Evolutionary conservation across 768 basidiomycete genomes (phyloP).

Genomic region (Naganishia antarctica): DNA sequence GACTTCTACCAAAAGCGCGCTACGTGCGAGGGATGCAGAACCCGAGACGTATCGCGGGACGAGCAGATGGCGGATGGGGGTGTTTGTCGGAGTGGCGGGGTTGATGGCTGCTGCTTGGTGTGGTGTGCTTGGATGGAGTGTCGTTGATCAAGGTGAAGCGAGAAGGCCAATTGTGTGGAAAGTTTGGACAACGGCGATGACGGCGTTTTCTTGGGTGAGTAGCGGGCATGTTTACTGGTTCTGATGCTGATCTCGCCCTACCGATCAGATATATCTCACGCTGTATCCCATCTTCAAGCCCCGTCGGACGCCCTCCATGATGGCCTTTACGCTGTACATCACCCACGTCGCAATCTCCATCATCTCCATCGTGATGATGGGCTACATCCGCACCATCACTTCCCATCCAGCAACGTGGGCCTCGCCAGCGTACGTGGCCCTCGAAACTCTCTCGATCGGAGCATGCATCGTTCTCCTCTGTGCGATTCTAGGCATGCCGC

Average conservation of each 20-base stretch:
- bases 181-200: constrained; percentile 33
- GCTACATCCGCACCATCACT: constrained; percentile 29
- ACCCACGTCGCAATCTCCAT: constrained; percentile 31
- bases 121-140: constrained; percentile 31
- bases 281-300: constrained; percentile 33
- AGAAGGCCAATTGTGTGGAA: constrained; percentile 24
- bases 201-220: constrained; percentile 45
- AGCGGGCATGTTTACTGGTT: too few relatives aligned
- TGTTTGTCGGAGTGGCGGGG: constrained; percentile 32
- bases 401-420: constrained; percentile 33
- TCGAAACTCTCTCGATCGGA: constrained; percentile 31
- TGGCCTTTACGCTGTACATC: constrained; percentile 31
- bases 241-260: background rate
- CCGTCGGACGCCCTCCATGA: constrained; percentile 38
- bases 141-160: background rate
- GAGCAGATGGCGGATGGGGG: constrained; percentile 33
- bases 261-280: constrained; percentile 32
- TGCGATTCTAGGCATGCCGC: constrained; percentile 32
- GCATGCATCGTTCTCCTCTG: constrained; percentile 29
- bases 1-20: constrained; percentile 22
- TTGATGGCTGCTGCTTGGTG: constrained; percentile 35
- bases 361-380: constrained; percentile 31
- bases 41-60: constrained; percentile 23
- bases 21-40: constrained; percentile 18
- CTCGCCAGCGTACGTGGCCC: constrained; percentile 22